Percentiles rank a stretch among this genome's conserved stretches.
Evolutionary conservation across 169 alveolate species (phyloP).

Genomic region (Plasmodium billcollinsi): DNA sequence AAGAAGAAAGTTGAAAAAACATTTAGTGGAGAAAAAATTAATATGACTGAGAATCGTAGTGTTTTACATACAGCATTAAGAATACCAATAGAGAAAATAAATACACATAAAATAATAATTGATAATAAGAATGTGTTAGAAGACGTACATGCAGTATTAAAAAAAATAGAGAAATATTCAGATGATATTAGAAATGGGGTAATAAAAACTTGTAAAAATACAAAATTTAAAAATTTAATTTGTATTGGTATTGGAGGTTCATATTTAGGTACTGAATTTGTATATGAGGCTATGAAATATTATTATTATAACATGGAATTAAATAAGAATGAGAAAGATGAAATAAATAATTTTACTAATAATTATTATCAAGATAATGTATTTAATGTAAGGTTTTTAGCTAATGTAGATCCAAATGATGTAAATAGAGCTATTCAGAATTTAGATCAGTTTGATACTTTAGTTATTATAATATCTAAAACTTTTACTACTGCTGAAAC

Average conservation of each 20-base stretch:
- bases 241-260: conserved; percentile 99
- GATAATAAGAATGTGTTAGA: conserved; percentile 81
- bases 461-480: conserved; percentile 95
- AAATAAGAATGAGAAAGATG: conserved; percentile 11
- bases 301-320: conserved; percentile 72
- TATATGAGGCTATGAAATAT: conserved; percentile 93
- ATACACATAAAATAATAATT: conserved; percentile 68
- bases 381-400: conserved; percentile 92
- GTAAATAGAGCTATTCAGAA: conserved; percentile 93
- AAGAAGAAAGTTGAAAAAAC: conserved; percentile 78
- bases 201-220: conserved; percentile 94
- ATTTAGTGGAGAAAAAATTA: conserved; percentile 93
- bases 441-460: conserved; percentile 84
- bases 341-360: background rate
- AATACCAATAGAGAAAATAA: conserved; percentile 83
- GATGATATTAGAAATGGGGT: conserved; percentile 90
- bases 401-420: conserved; percentile 99
- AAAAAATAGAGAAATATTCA: conserved; percentile 84
- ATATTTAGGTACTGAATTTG: conserved; percentile 96
- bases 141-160: conserved; percentile 84
- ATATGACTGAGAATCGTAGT: conserved; percentile 96
- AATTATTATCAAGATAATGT: conserved; percentile 47
- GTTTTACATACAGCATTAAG: conserved; percentile 98
- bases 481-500: conserved; percentile 99
- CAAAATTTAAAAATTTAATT: conserved; percentile 90